Evolutionary conservation across 257 asterid species (phyloP), one percentile per base, ranked within the genome.

Genomic region (Solanum chiquidenum): DNA sequence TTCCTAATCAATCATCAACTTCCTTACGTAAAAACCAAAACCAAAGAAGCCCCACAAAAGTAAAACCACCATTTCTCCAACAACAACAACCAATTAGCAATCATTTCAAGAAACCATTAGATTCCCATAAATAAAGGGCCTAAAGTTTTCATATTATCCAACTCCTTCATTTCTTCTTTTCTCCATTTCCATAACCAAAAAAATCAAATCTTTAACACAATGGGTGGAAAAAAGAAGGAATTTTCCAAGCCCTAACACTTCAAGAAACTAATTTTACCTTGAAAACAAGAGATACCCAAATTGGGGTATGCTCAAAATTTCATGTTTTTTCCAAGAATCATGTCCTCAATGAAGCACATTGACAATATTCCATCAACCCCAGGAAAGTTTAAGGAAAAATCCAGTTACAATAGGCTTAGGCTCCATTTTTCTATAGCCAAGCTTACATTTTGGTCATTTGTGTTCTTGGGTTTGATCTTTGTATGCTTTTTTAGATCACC

Each of bases 321-420:
- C 85, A 88, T 89, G 92, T 83, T 88, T 91, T 80, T 35, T 82
- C 34, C 34, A 71, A 87, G 87, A 86, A 86, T 88, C 74, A 79
- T 72, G 88, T 90, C 87, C 73, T 93, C 92, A 84, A 96, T 96
- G 98, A 93, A 90, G 96, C 98, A 95, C 96, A 92, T 94, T 94
- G 99, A 96, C 85, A 91, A 90, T 89, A 88, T 88, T 74, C 96
- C 98, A 31, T 95, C 98, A 62, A 92, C 94, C 83, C 98, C 96
- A 16, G 96, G 97, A 13, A 94, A 92, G 87, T 91, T 91, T 89
- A 94, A 94, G 92, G 96, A 93, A 87, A 94, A 94, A 88, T 91
- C 94, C 72, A 75, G 91, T 16, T 91, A 91, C 71, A 89, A 87
- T 34, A 83, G 92, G 84, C 87, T 88, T 55, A 90, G 94, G 92